A percentile compares a stretch with the other conserved stretches of the same genome.
phyloP scores from a whole-genome alignment of 1,139 yeast genomes.

The Geotrichum candidum region DNA sequence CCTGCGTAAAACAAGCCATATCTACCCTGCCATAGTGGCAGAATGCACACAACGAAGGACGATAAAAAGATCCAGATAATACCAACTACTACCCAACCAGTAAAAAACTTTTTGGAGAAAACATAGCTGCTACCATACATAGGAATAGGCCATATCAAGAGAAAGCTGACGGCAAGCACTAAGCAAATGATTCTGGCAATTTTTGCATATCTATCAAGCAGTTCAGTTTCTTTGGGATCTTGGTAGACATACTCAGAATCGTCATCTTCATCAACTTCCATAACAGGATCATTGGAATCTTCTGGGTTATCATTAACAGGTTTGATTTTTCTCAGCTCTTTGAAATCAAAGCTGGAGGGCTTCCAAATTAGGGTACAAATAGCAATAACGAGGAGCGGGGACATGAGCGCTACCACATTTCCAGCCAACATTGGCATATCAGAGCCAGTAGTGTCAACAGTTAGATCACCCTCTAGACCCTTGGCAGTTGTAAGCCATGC shows the following conservation, averaged over 20 bases:
- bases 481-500: conserved; percentile 47
- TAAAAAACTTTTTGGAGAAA: too few species aligned
- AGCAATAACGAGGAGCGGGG: conserved; percentile 68
- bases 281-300: conserved; percentile 14
- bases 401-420: conserved; percentile 63
- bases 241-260: conserved; percentile 7
- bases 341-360: conserved; percentile 73
- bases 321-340: conserved; percentile 46
- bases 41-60: too few species aligned
- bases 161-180: conserved; percentile 31
- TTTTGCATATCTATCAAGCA: conserved; percentile 19
- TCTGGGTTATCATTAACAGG: conserved; percentile 22
- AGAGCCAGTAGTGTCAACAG: conserved; percentile 60
- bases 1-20: too few species aligned
- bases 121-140: conserved; percentile 28
- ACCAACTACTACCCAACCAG: too few species aligned
- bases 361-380: conserved; percentile 51
- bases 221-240: conserved; percentile 17
- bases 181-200: conserved; percentile 33
- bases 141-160: conserved; percentile 45
- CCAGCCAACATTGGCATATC: conserved; percentile 85
- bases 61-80: too few species aligned
- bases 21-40: too few species aligned
- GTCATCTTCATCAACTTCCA: conserved; percentile 16
- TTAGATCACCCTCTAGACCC: conserved; percentile 38